A percentile compares a stretch with the other conserved stretches of the same genome.
phyloP scores from a whole-genome alignment of 768 basidiomycete genomes.

The Pisolithus microcarpus region DNA sequence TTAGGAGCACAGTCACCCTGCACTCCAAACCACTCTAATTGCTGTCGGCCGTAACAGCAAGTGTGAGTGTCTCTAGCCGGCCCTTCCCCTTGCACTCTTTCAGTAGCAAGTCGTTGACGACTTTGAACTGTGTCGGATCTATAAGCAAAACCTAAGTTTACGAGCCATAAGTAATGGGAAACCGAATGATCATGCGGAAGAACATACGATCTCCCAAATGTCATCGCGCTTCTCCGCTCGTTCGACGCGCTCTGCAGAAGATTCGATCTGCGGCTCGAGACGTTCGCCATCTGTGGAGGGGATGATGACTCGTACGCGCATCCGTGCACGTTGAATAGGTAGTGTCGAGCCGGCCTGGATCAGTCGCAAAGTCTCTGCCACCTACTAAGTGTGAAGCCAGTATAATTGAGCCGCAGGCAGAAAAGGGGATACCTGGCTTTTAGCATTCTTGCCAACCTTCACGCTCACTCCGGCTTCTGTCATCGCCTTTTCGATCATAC shows the following conservation, averaged over 20 bases:
- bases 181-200: background rate
- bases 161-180: background rate
- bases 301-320: constrained; percentile 83
- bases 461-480: constrained; percentile 89
- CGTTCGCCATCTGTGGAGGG: constrained; percentile 58
- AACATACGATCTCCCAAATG: constrained; percentile 83
- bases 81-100: constrained; percentile 87
- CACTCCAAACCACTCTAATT: constrained; percentile 5
- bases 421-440: constrained; percentile 64
- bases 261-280: constrained; percentile 63
- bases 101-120: constrained; percentile 83
- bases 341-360: constrained; percentile 79
- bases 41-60: constrained; percentile 50
- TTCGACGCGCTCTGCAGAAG: constrained; percentile 77
- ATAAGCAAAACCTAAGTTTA: constrained; percentile 74
- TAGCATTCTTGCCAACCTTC: constrained; percentile 81
- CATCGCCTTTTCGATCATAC: constrained; percentile 98
- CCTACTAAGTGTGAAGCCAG: constrained; percentile 36
- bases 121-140: constrained; percentile 86
- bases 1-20: background rate
- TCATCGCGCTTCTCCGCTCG: constrained; percentile 65
- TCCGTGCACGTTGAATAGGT: constrained; percentile 87
- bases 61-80: constrained; percentile 74
- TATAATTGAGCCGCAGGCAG: background rate
- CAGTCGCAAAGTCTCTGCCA: constrained; percentile 80